Evolutionary conservation across 805 yeast species (phyloP).

Genomic region (Lachancea thermotolerans): DNA sequence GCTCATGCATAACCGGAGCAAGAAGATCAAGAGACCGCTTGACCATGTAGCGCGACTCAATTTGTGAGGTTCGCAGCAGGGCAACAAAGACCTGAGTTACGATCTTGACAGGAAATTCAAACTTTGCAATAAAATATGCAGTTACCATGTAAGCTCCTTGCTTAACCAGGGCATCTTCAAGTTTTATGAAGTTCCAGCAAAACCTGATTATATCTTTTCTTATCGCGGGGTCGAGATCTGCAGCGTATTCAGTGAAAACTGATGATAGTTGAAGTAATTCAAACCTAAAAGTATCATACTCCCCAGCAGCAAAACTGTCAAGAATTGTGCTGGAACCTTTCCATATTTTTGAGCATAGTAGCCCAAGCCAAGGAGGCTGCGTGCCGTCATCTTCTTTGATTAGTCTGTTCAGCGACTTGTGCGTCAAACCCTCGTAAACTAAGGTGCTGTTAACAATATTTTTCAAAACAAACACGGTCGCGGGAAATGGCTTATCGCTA

Average conservation of each 20-base stretch:
- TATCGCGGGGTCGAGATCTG: slow-evolving; percentile 49
- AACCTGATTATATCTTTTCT: slow-evolving; percentile 85
- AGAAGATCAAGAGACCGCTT: slow-evolving; percentile 80
- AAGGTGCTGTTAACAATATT: slow-evolving; percentile 60
- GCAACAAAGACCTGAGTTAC: slow-evolving; percentile 93
- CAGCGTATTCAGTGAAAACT: slow-evolving; percentile 60
- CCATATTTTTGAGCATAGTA: slow-evolving; percentile 68
- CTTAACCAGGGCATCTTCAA: slow-evolving; percentile 83
- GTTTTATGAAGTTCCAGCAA: slow-evolving; percentile 86
- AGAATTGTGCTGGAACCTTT: slow-evolving; percentile 45
- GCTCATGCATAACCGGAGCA: slow-evolving; percentile 76
- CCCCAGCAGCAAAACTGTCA: slow-evolving; percentile 47
- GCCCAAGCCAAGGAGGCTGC: slow-evolving; percentile 50
- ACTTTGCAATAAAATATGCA: slow-evolving; percentile 76
- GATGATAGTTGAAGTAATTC: slow-evolving; percentile 80
- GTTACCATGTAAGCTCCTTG: slow-evolving; percentile 91
- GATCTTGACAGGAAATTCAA: slow-evolving; percentile 81
- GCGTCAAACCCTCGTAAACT: slow-evolving; percentile 49
- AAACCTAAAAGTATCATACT: slow-evolving; percentile 65
- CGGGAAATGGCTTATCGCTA: slow-evolving; percentile 37
- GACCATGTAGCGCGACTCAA: slow-evolving; percentile 76
- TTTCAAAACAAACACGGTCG: slow-evolving; percentile 57
- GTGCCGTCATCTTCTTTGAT: slow-evolving; percentile 24
- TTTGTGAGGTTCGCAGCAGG: slow-evolving; percentile 71
- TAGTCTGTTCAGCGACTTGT: slow-evolving; percentile 43